Conservation (phyloP, 2,329 filamentous ascomycete genomes). For the Hortaea sp. region DNA sequence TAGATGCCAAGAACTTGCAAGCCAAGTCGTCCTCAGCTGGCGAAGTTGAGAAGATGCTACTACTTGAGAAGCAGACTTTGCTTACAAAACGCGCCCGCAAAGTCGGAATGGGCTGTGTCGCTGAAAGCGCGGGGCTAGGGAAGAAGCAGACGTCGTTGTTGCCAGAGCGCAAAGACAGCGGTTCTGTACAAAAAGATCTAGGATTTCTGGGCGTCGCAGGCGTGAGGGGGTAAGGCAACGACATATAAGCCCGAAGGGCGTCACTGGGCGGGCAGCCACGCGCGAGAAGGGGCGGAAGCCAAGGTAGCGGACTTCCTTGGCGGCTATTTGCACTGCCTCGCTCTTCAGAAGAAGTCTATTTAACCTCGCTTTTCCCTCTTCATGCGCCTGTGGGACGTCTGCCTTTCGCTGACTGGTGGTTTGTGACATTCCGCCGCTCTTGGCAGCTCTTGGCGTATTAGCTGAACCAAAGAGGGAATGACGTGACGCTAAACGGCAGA, state of each 20-base stretch:
- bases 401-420: neutral
- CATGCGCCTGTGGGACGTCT: neutral
- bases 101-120: neutral
- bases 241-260: neutral
- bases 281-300: neutral
- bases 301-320: neutral
- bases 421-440: neutral
- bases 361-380: neutral
- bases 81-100: neutral
- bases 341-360: neutral
- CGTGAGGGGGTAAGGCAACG: neutral
- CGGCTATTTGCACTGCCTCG: neutral
- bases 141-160: neutral
- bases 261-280: neutral
- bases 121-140: neutral
- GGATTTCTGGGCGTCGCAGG: neutral
- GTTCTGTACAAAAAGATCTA: neutral
- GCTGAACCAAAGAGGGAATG: neutral
- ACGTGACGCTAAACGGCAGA: neutral
- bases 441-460: neutral
- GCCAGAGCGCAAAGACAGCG: neutral
- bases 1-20: too few species aligned
- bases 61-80: neutral
- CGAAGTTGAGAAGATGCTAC: too few species aligned
- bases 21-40: too few species aligned